These are phyloP conservation scores for Cyclanthera cordifolia DNA, from an alignment of 306 rosid species.

Conservation along the genomic window DNA sequence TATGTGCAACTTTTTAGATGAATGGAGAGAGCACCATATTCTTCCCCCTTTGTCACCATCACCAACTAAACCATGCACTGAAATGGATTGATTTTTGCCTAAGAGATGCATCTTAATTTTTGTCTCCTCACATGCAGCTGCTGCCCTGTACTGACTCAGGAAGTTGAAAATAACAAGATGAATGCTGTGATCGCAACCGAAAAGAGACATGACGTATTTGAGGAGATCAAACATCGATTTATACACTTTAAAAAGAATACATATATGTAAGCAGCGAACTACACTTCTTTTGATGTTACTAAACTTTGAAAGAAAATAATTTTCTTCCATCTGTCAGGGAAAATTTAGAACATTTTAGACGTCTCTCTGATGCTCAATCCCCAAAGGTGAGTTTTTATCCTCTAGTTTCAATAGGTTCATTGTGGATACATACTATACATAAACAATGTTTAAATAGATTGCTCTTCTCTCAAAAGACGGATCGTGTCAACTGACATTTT, in stretches of 20 bases:
- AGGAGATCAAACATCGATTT: constrained; percentile 59
- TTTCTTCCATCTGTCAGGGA: constrained; percentile 36
- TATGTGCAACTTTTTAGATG: constrained; percentile 17
- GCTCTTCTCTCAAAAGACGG: constrained; percentile 1
- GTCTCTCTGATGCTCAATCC: constrained; percentile 63
- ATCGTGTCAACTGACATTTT: constrained; percentile 33
- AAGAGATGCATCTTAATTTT: not conserved
- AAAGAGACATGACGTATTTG: constrained; percentile 35
- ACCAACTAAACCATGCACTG: constrained; percentile 8
- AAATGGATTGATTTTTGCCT: not conserved
- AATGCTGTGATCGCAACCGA: constrained; percentile 30
- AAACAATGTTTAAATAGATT: not conserved
- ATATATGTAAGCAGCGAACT: constrained; percentile 45
- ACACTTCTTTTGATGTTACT: constrained; percentile 11
- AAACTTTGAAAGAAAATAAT: not conserved
- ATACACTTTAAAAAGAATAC: constrained; percentile 53
- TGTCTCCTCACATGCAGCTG: not conserved
- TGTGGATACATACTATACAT: not conserved
- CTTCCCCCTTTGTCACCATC: constrained; percentile 4
- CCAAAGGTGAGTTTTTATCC: constrained; percentile 52
- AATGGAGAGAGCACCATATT: constrained; percentile 25
- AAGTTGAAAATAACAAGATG: constrained; percentile 31
- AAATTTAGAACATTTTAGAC: constrained; percentile 50
- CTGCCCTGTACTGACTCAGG: constrained; percentile 30
- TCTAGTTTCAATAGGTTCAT: not conserved